phyloP scores from a whole-genome alignment of 805 yeast species.

The Saturnispora dispora region DNA sequence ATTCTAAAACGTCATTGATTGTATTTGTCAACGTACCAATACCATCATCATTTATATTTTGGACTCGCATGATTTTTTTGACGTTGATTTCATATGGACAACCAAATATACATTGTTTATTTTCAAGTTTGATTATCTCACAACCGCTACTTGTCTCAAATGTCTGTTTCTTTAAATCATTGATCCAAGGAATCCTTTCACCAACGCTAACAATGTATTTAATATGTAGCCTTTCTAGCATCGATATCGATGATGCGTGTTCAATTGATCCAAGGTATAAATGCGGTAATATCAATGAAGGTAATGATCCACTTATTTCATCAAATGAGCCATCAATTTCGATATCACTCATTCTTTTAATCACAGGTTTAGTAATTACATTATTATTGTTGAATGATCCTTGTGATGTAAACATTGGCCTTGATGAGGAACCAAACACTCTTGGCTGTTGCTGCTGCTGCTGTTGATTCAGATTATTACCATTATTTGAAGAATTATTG shows the following conservation, averaged over 20 bases:
- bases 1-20: constrained; percentile 54
- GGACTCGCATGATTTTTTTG: constrained; percentile 48
- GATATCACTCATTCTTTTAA: neutral
- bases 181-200: constrained; percentile 61
- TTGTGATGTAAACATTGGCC: neutral
- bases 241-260: constrained; percentile 67
- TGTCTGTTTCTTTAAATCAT: constrained; percentile 14
- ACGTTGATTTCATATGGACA: constrained; percentile 25
- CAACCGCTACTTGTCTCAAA: constrained; percentile 20
- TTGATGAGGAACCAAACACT: neutral
- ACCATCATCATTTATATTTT: constrained; percentile 84
- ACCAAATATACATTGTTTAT: constrained; percentile 12
- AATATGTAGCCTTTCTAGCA: constrained; percentile 60
- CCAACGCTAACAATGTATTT: constrained; percentile 79
- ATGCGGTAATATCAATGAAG: constrained; percentile 77
- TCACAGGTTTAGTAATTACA: neutral
- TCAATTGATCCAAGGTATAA: constrained; percentile 74
- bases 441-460: neutral
- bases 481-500: neutral
- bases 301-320: constrained; percentile 53
- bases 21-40: constrained; percentile 63
- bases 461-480: neutral
- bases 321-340: constrained; percentile 26
- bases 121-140: constrained; percentile 20
- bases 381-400: neutral